Evolutionary conservation across 768 basidiomycete species (phyloP).

Genomic region (Holtermannia corniformis): DNA sequence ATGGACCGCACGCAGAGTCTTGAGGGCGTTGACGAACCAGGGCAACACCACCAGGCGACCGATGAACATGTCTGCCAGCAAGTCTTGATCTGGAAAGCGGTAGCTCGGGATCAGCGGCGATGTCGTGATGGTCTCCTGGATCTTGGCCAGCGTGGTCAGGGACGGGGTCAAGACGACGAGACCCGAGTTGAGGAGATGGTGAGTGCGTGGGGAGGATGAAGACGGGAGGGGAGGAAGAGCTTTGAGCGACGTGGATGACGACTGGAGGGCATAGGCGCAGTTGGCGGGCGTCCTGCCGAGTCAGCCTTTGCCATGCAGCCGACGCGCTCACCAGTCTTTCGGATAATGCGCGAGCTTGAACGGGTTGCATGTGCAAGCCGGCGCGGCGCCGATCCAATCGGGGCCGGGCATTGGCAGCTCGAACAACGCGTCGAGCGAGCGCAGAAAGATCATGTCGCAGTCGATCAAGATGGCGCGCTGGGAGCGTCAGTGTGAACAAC

Average conservation of each 20-base stretch:
- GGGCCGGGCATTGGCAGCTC: constrained; percentile 27
- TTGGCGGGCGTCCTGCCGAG: constrained; percentile 75
- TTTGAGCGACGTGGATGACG: constrained; percentile 41
- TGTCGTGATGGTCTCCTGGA: constrained; percentile 53
- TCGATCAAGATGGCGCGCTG: constrained; percentile 33
- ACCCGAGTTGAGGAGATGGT: constrained; percentile 81
- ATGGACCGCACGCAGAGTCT: constrained; percentile 65
- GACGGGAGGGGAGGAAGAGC: constrained; percentile 44
- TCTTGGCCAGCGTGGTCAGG: constrained; percentile 46
- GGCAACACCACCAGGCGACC: constrained; percentile 44
- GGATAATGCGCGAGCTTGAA: constrained; percentile 76
- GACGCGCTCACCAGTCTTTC: constrained; percentile 57
- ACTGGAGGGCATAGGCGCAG: constrained; percentile 62
- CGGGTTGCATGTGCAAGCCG: constrained; percentile 93
- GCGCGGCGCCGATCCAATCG: constrained; percentile 75
- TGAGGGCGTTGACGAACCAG: constrained; percentile 62
- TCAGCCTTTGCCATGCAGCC: neutral
- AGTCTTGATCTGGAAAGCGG: constrained; percentile 87
- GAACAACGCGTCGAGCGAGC: constrained; percentile 37
- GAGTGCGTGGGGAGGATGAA: constrained; percentile 55
- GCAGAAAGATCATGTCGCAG: constrained; percentile 37
- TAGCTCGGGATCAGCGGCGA: constrained; percentile 51
- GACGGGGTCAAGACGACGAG: constrained; percentile 76
- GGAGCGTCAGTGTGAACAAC: neutral
- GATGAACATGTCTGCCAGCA: constrained; percentile 68